Base-by-base conservation (phyloP, 768 basidiomycete genomes). In the Xerocomellus dryophilus region DNA sequence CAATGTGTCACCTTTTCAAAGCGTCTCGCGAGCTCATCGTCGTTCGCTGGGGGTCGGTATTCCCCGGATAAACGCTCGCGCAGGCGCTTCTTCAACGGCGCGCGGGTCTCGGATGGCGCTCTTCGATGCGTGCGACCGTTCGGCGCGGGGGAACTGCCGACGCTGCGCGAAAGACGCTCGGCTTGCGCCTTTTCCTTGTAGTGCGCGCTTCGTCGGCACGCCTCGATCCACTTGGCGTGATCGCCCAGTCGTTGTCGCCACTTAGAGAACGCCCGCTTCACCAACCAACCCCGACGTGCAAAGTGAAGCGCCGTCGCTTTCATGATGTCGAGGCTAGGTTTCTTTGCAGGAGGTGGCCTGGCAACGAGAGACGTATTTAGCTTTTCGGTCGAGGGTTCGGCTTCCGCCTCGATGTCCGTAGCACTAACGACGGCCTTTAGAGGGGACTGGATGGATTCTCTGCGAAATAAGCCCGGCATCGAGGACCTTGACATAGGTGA, bases 1-100 rank as follows among this genome's bases (percentile, higher is more conserved):
- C 8, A 12, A 35, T 18, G 4, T 8, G 17, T 51, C 70, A 88
- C 89, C 81, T 88, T 82, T 76, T 82, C 82, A 61, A 88, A 79
- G 51, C 85, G 77, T 66, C 68, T 77, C 14, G 81, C 84, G 47
- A 89, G 75, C 32, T 82, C 83, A 55, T 84, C 84, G 52, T 88
- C 88, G 15, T 80, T 84, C 51, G 77, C 68, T 17, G 82, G 82
- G 7, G 78, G 73, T 41, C 71, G 73, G 56, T 83, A 85, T 45
- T 78, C 77, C 38, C 61, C 55, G 5, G 74, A 74, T 18, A 70
- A 56, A 5, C 77, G 72, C 20, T 65, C 67, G n/a, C 68, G 70
- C 9, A 64, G 44, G 12, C 76, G 71, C 41, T 64, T 71, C 43
- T 58, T 67, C 21, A 63, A 50, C 3, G 64, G 54, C 1, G 43